Evolutionary conservation across 129 eudicot genomes (phyloP).

Genomic region (Artemisia argyi): DNA sequence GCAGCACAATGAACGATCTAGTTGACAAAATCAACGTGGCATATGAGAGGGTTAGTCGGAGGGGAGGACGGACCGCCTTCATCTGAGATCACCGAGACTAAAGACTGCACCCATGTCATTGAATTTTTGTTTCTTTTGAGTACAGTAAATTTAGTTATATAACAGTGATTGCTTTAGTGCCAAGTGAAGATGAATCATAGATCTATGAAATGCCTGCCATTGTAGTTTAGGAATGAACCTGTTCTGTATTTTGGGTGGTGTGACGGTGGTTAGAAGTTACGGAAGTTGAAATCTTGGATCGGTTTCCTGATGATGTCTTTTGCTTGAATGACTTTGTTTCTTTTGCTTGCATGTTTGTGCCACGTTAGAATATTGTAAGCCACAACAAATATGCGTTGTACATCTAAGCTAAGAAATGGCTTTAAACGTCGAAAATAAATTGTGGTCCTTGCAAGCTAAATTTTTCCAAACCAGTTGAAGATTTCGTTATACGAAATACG

Average conservation of each 20-base stretch:
- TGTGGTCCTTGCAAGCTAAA: too few species aligned
- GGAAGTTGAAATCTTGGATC: neutral
- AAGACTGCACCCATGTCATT: constrained; percentile 4
- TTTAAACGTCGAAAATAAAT: too few species aligned
- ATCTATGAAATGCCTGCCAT: constrained; percentile 10
- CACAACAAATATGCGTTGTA: too few species aligned
- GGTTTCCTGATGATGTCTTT: too few species aligned
- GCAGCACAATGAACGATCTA: constrained; percentile 56
- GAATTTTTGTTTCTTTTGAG: constrained; percentile 18
- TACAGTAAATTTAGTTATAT: constrained; percentile 14
- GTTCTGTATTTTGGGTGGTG: constrained; percentile 6
- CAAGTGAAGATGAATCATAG: neutral
- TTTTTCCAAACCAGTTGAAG: too few species aligned
- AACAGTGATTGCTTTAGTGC: constrained; percentile 3
- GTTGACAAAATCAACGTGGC: constrained; percentile 94
- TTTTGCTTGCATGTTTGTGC: neutral
- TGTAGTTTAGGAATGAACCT: constrained; percentile 15
- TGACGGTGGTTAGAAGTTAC: neutral
- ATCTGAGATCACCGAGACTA: constrained; percentile 36
- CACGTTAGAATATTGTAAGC: too few species aligned
- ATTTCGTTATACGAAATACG: too few species aligned
- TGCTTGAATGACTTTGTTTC: neutral
- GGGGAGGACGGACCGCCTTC: constrained; percentile 94
- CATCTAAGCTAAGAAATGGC: too few species aligned
- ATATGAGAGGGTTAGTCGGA: constrained; percentile 76